Base-by-base conservation (phyloP, 768 basidiomycete species). In the Lactarius vividus region DNA sequence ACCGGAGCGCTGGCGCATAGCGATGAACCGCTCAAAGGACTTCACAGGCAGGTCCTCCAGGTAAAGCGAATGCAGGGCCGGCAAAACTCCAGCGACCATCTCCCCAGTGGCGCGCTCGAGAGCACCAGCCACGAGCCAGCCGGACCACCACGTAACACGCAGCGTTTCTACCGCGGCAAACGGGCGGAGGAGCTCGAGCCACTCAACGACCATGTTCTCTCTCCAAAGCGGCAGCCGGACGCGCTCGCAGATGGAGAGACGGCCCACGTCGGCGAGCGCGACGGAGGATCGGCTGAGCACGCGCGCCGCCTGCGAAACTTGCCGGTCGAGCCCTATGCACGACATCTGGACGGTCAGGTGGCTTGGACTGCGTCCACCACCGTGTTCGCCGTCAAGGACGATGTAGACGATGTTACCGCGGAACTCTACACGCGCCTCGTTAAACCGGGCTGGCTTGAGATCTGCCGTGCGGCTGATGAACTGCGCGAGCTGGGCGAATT, bases 271-370 rank as follows among this genome's bases (percentile, higher is more conserved):
- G 13, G 35, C 49, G 49, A 52, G 49, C 26, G 18, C 46, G 20
- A 20, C 49, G 13, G 26, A 23, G 15, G 23, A 13, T 23, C 37
- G 59, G 3, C 10, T 10, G n/a, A 54, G 61, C 23, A 65, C n/a
- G 1, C 39, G 63, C 20, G 63, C 33, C 10, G 59, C 18, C 3
- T 57, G 59, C 2, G 49, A 59, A n/a, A 64, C 31, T 26, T 64
- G 63, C 39, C 58, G 35, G 8, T 59, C 49, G 16, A 58, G n/a
- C 23, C 9, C n/a, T 18, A 13, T 9, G 39, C 63, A 64, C 18
- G 28, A 31, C 20, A 64, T 54, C 11, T 23, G 18, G 11, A 59
- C 28, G 10, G 15, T 18, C 16, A 57, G 29, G 31, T 37, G 57
- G 11, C 31, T 57, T 1, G 13, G 20, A 23, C 23, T 13, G 23